Evolutionary conservation across 2,329 filamentous ascomycete species (phyloP).

Genomic region (Sporothrix schenckii): DNA sequence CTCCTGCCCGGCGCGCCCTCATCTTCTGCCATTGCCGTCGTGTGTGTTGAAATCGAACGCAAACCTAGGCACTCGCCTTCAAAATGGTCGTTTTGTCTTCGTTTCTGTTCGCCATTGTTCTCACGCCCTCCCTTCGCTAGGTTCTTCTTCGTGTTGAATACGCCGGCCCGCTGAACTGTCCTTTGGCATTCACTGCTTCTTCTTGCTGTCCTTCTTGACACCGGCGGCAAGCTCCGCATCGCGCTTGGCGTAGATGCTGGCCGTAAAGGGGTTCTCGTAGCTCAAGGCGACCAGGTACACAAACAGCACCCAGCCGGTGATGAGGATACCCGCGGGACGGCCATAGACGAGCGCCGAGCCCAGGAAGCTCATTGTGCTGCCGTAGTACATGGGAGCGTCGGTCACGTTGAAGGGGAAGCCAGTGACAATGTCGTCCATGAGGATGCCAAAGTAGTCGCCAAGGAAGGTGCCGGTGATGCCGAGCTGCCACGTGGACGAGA

Average conservation of each 20-base stretch:
- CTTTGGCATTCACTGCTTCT: slow-evolving; percentile 51
- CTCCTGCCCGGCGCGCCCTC: neutral
- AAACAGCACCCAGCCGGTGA: slow-evolving; percentile 73
- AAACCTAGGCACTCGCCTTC: slow-evolving; percentile 28
- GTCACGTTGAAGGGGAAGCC: slow-evolving; percentile 95
- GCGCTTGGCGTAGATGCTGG: slow-evolving; percentile 87
- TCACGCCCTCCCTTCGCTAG: neutral
- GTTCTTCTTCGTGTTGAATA: slow-evolving; percentile 31
- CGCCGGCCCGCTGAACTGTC: neutral
- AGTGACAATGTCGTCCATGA: slow-evolving; percentile 94
- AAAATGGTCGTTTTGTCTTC: slow-evolving; percentile 8
- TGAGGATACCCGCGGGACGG: slow-evolving; percentile 79
- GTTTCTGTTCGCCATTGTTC: neutral
- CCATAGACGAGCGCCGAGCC: slow-evolving; percentile 82
- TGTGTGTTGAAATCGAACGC: slow-evolving; percentile 35
- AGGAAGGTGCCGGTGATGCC: slow-evolving; percentile 95
- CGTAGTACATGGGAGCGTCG: slow-evolving; percentile 93
- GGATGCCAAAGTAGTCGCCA: slow-evolving; percentile 97
- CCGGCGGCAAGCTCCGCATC: slow-evolving; percentile 60
- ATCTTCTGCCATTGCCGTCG: slow-evolving; percentile 19
- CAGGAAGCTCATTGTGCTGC: slow-evolving; percentile 88
- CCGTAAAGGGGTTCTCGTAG: slow-evolving; percentile 94
- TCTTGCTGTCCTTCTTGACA: slow-evolving; percentile 50
- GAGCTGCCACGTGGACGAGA: slow-evolving; percentile 87
- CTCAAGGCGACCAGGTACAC: slow-evolving; percentile 79